Conservation (phyloP, 441 rosid species). For the Macaranga tanarius region DNA sequence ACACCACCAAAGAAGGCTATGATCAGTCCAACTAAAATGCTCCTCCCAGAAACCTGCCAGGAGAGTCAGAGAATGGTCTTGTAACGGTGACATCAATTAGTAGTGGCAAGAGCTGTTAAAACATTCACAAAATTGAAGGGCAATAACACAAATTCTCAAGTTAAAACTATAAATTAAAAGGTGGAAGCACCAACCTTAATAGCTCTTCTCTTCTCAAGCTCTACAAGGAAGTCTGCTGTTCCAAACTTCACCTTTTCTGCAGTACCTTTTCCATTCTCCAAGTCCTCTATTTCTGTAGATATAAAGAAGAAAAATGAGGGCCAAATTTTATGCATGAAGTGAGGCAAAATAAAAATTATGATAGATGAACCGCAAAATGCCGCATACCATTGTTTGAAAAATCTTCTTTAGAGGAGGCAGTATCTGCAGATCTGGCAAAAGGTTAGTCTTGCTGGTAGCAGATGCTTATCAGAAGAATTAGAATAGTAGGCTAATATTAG, state of each 20-base stretch:
- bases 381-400: constrained; percentile 34
- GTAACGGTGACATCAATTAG: too few relatives aligned
- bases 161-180: background rate
- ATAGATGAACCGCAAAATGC: constrained; percentile 8
- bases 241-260: constrained; percentile 46
- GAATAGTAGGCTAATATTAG: background rate
- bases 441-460: background rate
- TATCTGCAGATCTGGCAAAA: constrained; percentile 31
- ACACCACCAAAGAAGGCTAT: constrained; percentile 70
- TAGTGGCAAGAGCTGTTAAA: background rate
- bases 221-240: constrained; percentile 60
- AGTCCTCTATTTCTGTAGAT: constrained; percentile 32
- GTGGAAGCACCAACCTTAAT: constrained; percentile 53
- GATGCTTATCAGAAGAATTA: background rate
- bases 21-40: constrained; percentile 51
- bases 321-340: background rate
- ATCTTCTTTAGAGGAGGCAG: constrained; percentile 19
- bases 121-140: background rate
- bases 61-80: background rate
- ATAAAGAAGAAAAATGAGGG: constrained; percentile 1
- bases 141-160: background rate
- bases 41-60: constrained; percentile 76
- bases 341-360: background rate
- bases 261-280: constrained; percentile 36
- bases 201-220: constrained; percentile 71